Conservation (phyloP, 768 basidiomycete genomes). For the Erythrobasidium yunnanense region DNA sequence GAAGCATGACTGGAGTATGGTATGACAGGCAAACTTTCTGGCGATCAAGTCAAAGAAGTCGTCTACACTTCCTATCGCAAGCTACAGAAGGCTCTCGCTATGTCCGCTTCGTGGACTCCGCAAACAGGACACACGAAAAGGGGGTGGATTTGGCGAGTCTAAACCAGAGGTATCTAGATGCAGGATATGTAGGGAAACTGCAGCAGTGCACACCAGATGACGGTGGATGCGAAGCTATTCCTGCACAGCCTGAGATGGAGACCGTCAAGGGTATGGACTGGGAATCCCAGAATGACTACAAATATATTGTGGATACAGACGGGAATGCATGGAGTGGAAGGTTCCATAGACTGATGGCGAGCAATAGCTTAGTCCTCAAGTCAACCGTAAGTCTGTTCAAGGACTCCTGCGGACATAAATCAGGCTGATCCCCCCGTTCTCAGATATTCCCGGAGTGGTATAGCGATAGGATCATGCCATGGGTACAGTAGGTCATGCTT, state of each 20-base stretch:
- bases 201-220: constrained; percentile 59
- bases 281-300: constrained; percentile 42
- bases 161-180: constrained; percentile 73
- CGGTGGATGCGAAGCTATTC: constrained; percentile 49
- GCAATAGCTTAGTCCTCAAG: constrained; percentile 22
- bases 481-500: constrained; percentile 47
- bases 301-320: constrained; percentile 63
- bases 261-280: constrained; percentile 41
- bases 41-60: constrained; percentile 46
- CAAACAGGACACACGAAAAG: too few relatives aligned
- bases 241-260: constrained; percentile 35
- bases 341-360: constrained; percentile 36
- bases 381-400: constrained; percentile 14
- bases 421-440: background rate
- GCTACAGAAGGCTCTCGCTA: constrained; percentile 19
- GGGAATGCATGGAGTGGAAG: constrained; percentile 48
- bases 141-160: constrained; percentile 41
- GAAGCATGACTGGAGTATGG: constrained; percentile 81
- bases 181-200: constrained; percentile 68
- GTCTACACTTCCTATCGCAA: constrained; percentile 45
- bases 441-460: constrained; percentile 61
- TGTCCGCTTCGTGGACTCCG: constrained; percentile 30
- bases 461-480: constrained; percentile 84
- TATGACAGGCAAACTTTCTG: constrained; percentile 46
- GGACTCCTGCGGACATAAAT: background rate